These are phyloP conservation scores for Kingdonia uniflora DNA, from an alignment of 164 flowering plant species.

Conservation along the genomic window DNA sequence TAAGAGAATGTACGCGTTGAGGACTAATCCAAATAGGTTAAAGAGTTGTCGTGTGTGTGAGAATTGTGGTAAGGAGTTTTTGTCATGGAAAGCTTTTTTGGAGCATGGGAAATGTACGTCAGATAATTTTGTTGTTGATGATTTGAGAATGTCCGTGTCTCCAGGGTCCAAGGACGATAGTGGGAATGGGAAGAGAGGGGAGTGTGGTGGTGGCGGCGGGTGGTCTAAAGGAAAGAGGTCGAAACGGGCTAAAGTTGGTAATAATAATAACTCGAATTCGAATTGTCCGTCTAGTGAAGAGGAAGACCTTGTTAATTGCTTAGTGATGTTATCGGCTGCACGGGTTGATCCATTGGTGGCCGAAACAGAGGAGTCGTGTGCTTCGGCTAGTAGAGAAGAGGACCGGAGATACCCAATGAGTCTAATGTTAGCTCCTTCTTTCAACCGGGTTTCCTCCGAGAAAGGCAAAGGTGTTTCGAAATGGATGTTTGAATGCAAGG, in stretches of 20 bases:
- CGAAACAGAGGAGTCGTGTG: constrained; percentile 61
- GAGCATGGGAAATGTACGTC: constrained; percentile 79
- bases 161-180: constrained; percentile 44
- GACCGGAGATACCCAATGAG: constrained; percentile 23
- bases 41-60: constrained; percentile 63
- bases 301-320: constrained; percentile 73
- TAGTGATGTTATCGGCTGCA: constrained; percentile 67
- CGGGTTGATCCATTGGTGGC: constrained; percentile 33
- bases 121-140: constrained; percentile 26
- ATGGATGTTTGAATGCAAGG: constrained; percentile 83
- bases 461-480: constrained; percentile 34
- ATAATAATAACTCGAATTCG: constrained; percentile 16
- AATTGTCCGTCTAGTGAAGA: constrained; percentile 55
- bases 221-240: constrained; percentile 81
- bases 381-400: constrained; percentile 76
- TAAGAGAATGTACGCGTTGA: constrained; percentile 62
- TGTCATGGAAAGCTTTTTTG: constrained; percentile 81
- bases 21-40: constrained; percentile 76
- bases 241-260: constrained; percentile 37
- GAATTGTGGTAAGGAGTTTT: constrained; percentile 81
- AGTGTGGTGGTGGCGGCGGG: constrained; percentile 24
- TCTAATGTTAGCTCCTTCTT: neutral
- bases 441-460: constrained; percentile 2
- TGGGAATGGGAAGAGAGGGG: too few relatives aligned
- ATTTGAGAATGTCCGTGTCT: constrained; percentile 32